Conservation (phyloP, 2,329 filamentous ascomycete species). For the Ustulina deusta region DNA sequence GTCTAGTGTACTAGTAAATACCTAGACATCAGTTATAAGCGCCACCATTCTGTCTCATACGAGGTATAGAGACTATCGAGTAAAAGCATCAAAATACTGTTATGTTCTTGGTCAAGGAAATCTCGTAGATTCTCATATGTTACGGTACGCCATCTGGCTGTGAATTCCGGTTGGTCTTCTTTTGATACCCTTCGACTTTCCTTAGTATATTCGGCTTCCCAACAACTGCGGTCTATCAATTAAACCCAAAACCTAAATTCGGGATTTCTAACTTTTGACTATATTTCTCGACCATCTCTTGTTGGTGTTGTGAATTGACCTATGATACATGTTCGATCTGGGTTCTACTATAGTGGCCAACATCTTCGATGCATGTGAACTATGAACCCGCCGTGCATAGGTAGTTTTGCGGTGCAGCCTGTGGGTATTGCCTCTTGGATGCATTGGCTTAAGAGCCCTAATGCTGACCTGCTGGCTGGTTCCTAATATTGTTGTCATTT, state of each 20-base stretch:
- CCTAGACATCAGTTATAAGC: neutral
- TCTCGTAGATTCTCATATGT: neutral
- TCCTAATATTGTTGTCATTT: neutral
- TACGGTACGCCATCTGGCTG: neutral
- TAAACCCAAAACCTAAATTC: neutral
- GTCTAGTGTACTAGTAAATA: too few species aligned
- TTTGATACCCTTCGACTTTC: neutral
- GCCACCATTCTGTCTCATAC: neutral
- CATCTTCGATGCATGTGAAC: too few species aligned
- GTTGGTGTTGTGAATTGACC: neutral
- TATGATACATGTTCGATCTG: neutral
- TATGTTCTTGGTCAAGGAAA: neutral
- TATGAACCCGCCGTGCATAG: too few species aligned
- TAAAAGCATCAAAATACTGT: neutral
- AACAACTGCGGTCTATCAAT: neutral
- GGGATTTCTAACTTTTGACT: too few species aligned
- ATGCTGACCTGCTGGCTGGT: neutral
- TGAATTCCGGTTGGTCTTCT: neutral
- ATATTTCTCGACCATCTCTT: neutral
- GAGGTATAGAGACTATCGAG: neutral
- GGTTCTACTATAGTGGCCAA: neutral
- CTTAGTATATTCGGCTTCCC: neutral
- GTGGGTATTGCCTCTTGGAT: too few species aligned
- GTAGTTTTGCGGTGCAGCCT: too few species aligned
- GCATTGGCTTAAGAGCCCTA: too few species aligned